phyloP scores from a whole-genome alignment of 768 basidiomycete species.

The Exsudoporus frostii region DNA sequence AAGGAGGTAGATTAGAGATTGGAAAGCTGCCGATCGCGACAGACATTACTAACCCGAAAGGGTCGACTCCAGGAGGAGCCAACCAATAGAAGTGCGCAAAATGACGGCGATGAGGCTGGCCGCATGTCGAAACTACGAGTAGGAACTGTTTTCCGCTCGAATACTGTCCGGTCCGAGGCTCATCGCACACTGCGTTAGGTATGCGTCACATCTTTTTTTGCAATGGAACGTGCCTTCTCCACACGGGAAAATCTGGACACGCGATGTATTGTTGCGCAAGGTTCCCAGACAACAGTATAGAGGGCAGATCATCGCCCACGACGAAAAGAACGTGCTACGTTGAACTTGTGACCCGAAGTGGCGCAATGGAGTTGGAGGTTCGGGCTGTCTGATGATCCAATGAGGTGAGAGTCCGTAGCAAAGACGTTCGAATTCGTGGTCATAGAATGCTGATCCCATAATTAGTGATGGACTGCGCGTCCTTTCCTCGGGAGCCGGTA shows the following conservation, averaged over 20 bases:
- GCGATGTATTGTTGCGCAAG: neutral
- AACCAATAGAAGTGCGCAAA: neutral
- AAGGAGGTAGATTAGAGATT: neutral
- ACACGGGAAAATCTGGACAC: neutral
- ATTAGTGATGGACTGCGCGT: neutral
- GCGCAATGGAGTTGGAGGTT: neutral
- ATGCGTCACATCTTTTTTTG: neutral
- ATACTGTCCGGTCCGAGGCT: neutral
- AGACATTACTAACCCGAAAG: neutral
- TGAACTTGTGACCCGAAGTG: neutral
- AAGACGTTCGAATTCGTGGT: neutral
- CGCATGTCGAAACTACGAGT: neutral
- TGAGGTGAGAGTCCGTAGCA: neutral
- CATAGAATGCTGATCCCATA: neutral
- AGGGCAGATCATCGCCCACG: neutral
- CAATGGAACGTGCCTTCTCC: neutral
- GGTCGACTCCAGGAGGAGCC: neutral
- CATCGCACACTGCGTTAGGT: neutral
- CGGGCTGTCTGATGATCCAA: too few species aligned
- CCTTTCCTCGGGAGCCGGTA: neutral
- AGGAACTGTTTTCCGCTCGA: slow-evolving; percentile 1
- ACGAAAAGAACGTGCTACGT: neutral
- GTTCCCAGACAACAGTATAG: too few species aligned
- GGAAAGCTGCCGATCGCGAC: neutral
- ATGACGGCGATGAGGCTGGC: neutral